Evolutionary conservation across 2,329 filamentous ascomycete species (phyloP).

Genomic region (Pyrenophora seminiperda): DNA sequence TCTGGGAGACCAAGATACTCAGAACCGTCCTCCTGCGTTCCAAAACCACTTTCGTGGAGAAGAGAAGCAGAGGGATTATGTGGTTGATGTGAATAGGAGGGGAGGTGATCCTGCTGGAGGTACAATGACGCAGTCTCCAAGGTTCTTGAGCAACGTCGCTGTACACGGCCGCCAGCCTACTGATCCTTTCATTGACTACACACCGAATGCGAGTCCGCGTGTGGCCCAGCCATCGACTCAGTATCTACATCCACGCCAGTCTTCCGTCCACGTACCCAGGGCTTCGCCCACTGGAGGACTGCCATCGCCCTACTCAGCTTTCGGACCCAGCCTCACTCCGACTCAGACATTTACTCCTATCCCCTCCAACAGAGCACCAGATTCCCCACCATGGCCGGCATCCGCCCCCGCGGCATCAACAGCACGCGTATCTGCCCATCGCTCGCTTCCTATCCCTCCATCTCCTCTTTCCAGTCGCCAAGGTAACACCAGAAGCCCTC

Average conservation of each 20-base stretch:
- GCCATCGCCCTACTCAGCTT: too few relatives aligned
- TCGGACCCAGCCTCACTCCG: too few relatives aligned
- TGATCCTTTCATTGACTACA: background rate
- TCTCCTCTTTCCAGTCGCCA: conserved; percentile 1
- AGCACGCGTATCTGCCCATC: background rate
- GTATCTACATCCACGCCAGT: background rate
- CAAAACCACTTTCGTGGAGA: too few relatives aligned
- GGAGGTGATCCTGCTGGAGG: too few relatives aligned
- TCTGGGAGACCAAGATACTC: too few relatives aligned
- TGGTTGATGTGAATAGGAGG: too few relatives aligned
- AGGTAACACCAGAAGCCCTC: background rate
- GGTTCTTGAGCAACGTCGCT: background rate
- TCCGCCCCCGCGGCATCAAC: background rate
- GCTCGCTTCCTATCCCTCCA: conserved; percentile 9
- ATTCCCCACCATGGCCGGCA: background rate
- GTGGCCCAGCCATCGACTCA: background rate
- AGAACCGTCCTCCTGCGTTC: too few relatives aligned
- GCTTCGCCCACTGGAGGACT: too few relatives aligned
- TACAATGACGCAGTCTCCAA: too few relatives aligned
- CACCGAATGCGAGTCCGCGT: background rate
- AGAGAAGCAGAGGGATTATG: too few relatives aligned
- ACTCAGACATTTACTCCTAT: too few relatives aligned
- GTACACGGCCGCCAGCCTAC: background rate
- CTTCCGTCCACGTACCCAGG: too few relatives aligned
- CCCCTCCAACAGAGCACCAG: background rate